These are phyloP conservation scores for Dryadomyces quercus-mongolicae DNA, from an alignment of 2,329 filamentous ascomycete genomes.

Conservation along the genomic window DNA sequence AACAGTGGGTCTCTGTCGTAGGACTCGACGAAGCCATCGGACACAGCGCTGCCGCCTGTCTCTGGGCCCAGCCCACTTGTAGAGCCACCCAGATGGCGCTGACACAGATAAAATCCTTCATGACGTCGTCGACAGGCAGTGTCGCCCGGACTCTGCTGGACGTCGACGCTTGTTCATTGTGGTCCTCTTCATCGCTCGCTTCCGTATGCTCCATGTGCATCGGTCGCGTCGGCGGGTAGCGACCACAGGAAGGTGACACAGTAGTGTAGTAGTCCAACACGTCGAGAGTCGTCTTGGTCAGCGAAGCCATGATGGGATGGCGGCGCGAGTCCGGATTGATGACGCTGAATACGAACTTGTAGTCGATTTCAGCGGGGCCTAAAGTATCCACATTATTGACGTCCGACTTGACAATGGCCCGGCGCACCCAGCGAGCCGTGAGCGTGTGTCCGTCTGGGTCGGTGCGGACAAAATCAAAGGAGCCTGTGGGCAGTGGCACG, in stretches of 20 bases:
- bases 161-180: slow-evolving; percentile 1
- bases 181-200: slow-evolving; percentile 10
- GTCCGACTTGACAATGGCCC: slow-evolving; percentile 15
- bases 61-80: slow-evolving; percentile 25
- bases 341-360: slow-evolving; percentile 65
- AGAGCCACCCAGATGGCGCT: slow-evolving; percentile 40
- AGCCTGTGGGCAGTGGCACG: slow-evolving; percentile 38
- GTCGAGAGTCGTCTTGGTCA: slow-evolving; percentile 52
- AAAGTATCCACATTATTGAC: no score
- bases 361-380: slow-evolving; percentile 7
- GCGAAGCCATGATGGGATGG: slow-evolving; percentile 62
- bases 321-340: slow-evolving; percentile 56
- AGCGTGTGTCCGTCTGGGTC: slow-evolving; percentile 44
- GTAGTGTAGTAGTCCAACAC: slow-evolving; percentile 57
- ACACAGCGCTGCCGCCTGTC: neutral
- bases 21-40: neutral
- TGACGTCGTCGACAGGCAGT: slow-evolving; percentile 27
- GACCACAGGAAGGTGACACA: slow-evolving; percentile 33
- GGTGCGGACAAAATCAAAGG: slow-evolving; percentile 53
- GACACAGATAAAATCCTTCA: slow-evolving; percentile 36
- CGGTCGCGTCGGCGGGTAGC: slow-evolving; percentile 31
- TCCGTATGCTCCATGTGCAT: slow-evolving; percentile 7
- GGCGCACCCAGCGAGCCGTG: slow-evolving; percentile 59
- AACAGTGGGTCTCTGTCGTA: neutral
- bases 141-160: slow-evolving; percentile 19